Evolutionary conservation across 805 yeast species (phyloP), one percentile per base, ranked within the genome.

Genomic region (Pichia occidentalis): DNA sequence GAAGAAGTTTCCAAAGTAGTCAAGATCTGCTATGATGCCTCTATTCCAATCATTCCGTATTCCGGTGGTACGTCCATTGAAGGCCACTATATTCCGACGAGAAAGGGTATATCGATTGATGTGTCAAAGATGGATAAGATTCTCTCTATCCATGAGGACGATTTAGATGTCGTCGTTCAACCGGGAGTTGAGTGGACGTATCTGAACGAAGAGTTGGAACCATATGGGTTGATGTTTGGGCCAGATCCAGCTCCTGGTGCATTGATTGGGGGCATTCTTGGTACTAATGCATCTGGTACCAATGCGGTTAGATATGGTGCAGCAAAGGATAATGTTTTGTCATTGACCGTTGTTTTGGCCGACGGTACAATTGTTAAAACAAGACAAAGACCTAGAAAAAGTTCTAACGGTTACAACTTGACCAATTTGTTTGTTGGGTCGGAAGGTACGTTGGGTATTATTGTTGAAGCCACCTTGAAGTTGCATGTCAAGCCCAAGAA

Each of bases 241-340:
- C 81, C 83, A 7, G 88, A 82, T 56, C 82, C 66, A 0, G 88
- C 85, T 29, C 86, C 90, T 14, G 85, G 86, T 35, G 92, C 90
- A 1, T 66, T 75, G 48, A 73, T 84, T 41, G 84, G 85, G 26
- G 94, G 94, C 2, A 79, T 81, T 67, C 69, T 79, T 24, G 79
- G 80, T 9, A 81, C 85, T 11, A 77, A 80, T 34, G 83, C 88
- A 28, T 79, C 88, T 0, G 94, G 94, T 4, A 78, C 90, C 3
- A 80, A 82, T 53, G 87, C 90, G 11, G 77, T 77, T 29, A 60
- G 80, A 34, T 83, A 78, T 50, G 94, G 94, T 18, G 85, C 88
- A 20, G 81, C 84, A 68, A 76, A 79, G 51, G 86, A 83, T 54
- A 77, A 81, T 53, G 74, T 80, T 3, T 54, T 82, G 17, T 74